A percentile compares a stretch with the other conserved stretches of the same genome.
Evolutionary conservation across 129 eudicot species (phyloP).

Genomic region (Flaveria brownii): DNA sequence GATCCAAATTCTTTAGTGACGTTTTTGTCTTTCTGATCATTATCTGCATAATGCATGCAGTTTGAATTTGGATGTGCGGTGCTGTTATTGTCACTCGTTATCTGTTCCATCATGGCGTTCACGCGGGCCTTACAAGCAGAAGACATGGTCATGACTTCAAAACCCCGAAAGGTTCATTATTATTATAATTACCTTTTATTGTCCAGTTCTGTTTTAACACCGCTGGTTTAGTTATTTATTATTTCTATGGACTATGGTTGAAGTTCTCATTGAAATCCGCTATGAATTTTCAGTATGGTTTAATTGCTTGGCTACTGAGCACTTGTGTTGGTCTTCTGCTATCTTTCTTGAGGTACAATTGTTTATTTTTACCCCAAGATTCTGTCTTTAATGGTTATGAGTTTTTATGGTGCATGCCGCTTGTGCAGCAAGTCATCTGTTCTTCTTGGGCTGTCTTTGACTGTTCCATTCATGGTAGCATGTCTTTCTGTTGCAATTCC

Average conservation of each 20-base stretch:
- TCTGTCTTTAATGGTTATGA: not conserved
- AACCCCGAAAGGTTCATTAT: slow-evolving; percentile 78
- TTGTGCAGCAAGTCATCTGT: slow-evolving; percentile 91
- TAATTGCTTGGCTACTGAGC: slow-evolving; percentile 92
- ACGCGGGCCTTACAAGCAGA: slow-evolving; percentile 88
- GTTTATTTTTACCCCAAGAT: not conserved
- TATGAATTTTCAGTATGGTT: slow-evolving; percentile 65
- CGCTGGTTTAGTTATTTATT: not conserved
- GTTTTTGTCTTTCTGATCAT: not conserved
- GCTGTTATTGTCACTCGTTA: slow-evolving; percentile 82
- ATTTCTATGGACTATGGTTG: not conserved
- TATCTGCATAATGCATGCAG: slow-evolving; percentile 43
- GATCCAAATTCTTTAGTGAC: not conserved
- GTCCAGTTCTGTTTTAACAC: not conserved
- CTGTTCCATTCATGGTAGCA: slow-evolving; percentile 96
- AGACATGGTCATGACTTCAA: slow-evolving; percentile 88
- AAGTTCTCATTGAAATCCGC: not conserved
- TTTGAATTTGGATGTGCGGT: slow-evolving; percentile 89
- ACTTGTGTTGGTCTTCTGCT: slow-evolving; percentile 90
- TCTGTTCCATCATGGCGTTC: slow-evolving; percentile 93
- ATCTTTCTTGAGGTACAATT: slow-evolving; percentile 78
- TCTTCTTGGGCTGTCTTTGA: slow-evolving; percentile 93
- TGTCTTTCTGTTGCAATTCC: slow-evolving; percentile 90
- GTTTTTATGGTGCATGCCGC: not conserved
- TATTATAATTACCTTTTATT: not conserved